Evolutionary conservation across 176 grass and related monocot species (phyloP).

Genomic region (Aegilops umbellulata): DNA sequence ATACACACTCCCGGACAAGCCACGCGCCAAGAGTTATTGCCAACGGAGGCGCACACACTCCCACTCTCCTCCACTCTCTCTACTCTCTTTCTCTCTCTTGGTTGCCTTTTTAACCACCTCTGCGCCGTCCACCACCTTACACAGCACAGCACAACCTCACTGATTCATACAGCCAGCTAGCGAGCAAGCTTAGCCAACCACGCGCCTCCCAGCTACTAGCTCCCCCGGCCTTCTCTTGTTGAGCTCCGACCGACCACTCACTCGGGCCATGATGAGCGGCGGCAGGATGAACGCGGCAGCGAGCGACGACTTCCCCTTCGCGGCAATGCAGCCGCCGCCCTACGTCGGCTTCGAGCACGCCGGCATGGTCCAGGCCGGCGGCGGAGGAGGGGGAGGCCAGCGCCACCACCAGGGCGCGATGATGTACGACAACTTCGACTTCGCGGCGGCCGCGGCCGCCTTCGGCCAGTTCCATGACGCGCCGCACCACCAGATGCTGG

Average conservation of each 20-base stretch:
- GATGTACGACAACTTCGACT: slow-evolving; percentile 41
- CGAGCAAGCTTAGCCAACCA: neutral
- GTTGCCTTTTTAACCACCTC: slow-evolving; percentile 52
- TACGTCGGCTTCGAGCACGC: slow-evolving; percentile 45
- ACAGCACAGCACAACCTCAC: neutral
- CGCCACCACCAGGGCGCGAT: neutral
- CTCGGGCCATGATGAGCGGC: slow-evolving; percentile 43
- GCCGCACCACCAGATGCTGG: slow-evolving; percentile 35
- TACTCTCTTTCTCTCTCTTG: neutral
- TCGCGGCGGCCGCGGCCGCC: slow-evolving; percentile 25
- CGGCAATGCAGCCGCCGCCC: slow-evolving; percentile 32
- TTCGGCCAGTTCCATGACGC: slow-evolving; percentile 47
- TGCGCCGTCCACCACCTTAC: slow-evolving; percentile 7
- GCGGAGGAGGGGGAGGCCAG: slow-evolving; percentile 9
- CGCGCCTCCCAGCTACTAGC: neutral
- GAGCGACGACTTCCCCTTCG: slow-evolving; percentile 39
- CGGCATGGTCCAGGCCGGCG: too few species aligned
- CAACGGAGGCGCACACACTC: neutral
- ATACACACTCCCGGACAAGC: slow-evolving; percentile 27
- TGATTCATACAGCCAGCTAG: neutral
- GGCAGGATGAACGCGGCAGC: slow-evolving; percentile 32
- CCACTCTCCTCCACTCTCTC: too few species aligned
- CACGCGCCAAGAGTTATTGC: slow-evolving; percentile 35
- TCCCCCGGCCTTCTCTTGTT: neutral
- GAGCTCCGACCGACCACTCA: neutral